Conservation (phyloP, 2,329 filamentous ascomycete species). For the Verticillium albo-atrum region DNA sequence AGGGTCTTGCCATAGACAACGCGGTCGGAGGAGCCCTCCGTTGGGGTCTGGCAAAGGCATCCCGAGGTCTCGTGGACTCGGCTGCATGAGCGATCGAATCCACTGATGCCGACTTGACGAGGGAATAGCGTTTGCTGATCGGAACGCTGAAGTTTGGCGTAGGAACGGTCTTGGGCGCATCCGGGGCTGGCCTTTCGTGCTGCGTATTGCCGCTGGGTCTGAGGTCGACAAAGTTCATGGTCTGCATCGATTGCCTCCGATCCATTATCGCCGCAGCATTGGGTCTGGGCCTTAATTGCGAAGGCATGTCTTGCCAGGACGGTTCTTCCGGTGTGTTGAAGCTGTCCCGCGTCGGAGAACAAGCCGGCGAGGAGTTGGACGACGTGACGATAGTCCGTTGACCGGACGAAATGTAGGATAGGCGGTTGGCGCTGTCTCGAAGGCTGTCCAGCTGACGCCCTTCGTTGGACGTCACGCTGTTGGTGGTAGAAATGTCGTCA, state of each 20-base stretch:
- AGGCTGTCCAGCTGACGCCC: slow-evolving; percentile 54
- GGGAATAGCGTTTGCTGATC: slow-evolving; percentile 40
- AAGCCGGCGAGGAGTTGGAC: slow-evolving; percentile 51
- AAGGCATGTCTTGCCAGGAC: slow-evolving; percentile 1
- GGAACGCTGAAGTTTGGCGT: slow-evolving; percentile 53
- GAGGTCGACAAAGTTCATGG: slow-evolving; percentile 37
- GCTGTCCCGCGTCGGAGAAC: slow-evolving; percentile 50
- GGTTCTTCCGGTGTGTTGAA: slow-evolving; percentile 28
- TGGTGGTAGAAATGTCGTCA: slow-evolving; percentile 53
- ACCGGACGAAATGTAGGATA: slow-evolving; percentile 57
- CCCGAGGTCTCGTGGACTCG: slow-evolving; percentile 15
- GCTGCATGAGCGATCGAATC: slow-evolving; percentile 12
- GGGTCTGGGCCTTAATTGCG: slow-evolving; percentile 37
- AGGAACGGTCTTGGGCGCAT: slow-evolving; percentile 14
- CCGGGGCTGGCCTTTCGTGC: background rate
- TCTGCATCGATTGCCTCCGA: slow-evolving; percentile 48
- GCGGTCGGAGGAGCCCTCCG: slow-evolving; percentile 40
- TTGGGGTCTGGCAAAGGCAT: slow-evolving; percentile 16
- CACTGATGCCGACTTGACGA: slow-evolving; percentile 23
- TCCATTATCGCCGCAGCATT: slow-evolving; percentile 48
- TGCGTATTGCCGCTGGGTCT: slow-evolving; percentile 8
- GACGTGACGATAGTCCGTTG: slow-evolving; percentile 58
- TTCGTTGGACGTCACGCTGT: slow-evolving; percentile 54
- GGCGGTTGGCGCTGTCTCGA: slow-evolving; percentile 50
- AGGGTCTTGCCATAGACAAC: slow-evolving; percentile 42